Base-by-base conservation (phyloP, 1,284 basidiomycete genomes). In the Golubevia sp. region DNA sequence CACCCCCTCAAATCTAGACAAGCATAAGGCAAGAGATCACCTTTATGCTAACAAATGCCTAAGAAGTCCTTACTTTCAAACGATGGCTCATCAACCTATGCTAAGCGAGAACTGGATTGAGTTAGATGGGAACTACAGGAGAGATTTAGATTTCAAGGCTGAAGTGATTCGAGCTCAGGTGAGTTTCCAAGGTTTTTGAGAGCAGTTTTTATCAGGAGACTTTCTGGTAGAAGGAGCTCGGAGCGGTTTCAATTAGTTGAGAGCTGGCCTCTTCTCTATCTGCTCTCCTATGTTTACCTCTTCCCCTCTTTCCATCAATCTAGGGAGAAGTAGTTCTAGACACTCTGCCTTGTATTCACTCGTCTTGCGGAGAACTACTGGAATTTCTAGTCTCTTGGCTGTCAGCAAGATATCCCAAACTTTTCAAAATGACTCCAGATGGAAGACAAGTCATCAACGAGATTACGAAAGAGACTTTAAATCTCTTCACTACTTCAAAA, bases 91-190 rank as follows among this genome's bases (percentile, higher is more conserved):
- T 58, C 85, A 85, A 66, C 84, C 85, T 0, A 85, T 86, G 84
- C 74, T 85, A 24, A 71, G 79, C 38, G 84, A 86, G 56, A 68
- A 86, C 64, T 86, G 86, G 86, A 86, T 86, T 25, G 86, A 86
- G 70, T 84, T 86, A 24, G 85, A 86, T 73, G 81, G 81, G 55
- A 79, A 85, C 55, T 85, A 85, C 67, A 60, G 71, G 61, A 82
- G 79, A 81, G 85, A 86, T 66, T 72, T 86, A n/a, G 76, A 77
- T 49, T 76, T 84, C 70, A 86, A 86, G 68, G 76, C 77, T 51
- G 59, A 75, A 4, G 83, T 86, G 8, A 84, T 86, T 50, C 59
- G 67, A 20, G 77, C 84, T 58, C 76, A 84, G 56, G 27, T 51
- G 44, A 23, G 38, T 58, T 25, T 18, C 15, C 61, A 55, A n/a